phyloP scores from a whole-genome alignment of 2,329 filamentous ascomycete species.

The Stromatinia cepivora region DNA sequence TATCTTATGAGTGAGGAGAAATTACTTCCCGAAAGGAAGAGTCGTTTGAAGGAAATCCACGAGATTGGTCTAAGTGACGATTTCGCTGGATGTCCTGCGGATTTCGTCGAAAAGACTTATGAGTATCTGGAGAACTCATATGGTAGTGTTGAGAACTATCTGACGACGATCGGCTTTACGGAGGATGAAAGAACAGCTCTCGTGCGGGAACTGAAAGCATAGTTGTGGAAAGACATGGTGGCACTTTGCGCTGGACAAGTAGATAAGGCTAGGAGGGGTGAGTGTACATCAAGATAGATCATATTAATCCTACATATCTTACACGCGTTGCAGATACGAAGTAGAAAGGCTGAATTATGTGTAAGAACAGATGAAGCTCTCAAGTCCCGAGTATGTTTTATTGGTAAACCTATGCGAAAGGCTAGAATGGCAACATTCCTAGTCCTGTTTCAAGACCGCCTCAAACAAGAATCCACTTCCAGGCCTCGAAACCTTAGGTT shows the following conservation, averaged over 20 bases:
- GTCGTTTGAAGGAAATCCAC: conserved; percentile 66
- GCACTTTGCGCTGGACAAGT: not conserved
- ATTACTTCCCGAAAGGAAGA: conserved; percentile 60
- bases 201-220: conserved; percentile 7
- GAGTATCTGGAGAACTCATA: conserved; percentile 60
- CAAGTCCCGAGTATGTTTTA: not conserved
- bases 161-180: conserved; percentile 61
- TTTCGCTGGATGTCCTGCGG: conserved; percentile 65
- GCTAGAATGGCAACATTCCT: not conserved
- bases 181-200: conserved; percentile 36
- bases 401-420: not conserved
- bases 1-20: conserved; percentile 67
- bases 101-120: conserved; percentile 62
- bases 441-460: conserved; percentile 12
- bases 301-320: not conserved
- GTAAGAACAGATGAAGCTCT: not conserved
- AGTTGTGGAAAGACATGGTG: not conserved
- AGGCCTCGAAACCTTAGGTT: conserved; percentile 5
- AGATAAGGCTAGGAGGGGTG: not conserved
- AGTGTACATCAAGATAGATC: not conserved
- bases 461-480: conserved; percentile 19
- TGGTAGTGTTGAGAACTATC: conserved; percentile 66
- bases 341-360: not conserved
- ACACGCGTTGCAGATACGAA: too few relatives aligned
- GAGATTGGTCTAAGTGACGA: conserved; percentile 71